Percentiles rank a stretch among this genome's conserved stretches.
Evolutionary conservation across 257 asterid genomes (phyloP).

Genomic region (Galeopsis tetrahit): DNA sequence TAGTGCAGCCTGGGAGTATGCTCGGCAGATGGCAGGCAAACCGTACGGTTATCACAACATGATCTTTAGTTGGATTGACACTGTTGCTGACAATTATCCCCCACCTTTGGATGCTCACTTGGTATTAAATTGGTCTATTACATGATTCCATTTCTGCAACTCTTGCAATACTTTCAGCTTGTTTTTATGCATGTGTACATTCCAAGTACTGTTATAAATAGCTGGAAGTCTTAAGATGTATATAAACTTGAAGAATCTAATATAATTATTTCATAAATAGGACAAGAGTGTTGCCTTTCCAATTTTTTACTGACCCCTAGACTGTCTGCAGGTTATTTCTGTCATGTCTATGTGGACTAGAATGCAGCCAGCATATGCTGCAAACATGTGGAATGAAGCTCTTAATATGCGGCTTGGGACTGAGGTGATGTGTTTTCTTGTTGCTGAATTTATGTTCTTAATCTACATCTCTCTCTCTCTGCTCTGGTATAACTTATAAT

Average conservation of each 20-base stretch:
- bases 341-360: constrained; percentile 99
- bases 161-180: constrained; percentile 8
- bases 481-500: background rate
- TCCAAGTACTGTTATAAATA: background rate
- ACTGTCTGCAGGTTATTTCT: constrained; percentile 79
- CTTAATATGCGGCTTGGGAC: constrained; percentile 98
- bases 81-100: constrained; percentile 91
- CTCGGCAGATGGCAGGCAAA: constrained; percentile 88
- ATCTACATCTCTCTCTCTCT: background rate
- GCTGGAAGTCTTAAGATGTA: background rate
- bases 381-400: constrained; percentile 99
- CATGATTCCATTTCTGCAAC: background rate
- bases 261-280: constrained; percentile 10
- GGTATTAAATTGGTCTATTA: constrained; percentile 49
- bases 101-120: constrained; percentile 99
- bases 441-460: constrained; percentile 14
- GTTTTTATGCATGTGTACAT: background rate
- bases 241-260: background rate
- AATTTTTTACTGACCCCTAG: constrained; percentile 29
- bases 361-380: constrained; percentile 99
- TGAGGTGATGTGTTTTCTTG: constrained; percentile 53
- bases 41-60: constrained; percentile 99
- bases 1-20: constrained; percentile 95
- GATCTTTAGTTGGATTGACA: constrained; percentile 99
- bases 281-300: constrained; percentile 8